Percentiles rank a stretch among this genome's conserved stretches.
Conservation (phyloP, 73 alveolate species). For the Blepharisma japonicum region DNA sequence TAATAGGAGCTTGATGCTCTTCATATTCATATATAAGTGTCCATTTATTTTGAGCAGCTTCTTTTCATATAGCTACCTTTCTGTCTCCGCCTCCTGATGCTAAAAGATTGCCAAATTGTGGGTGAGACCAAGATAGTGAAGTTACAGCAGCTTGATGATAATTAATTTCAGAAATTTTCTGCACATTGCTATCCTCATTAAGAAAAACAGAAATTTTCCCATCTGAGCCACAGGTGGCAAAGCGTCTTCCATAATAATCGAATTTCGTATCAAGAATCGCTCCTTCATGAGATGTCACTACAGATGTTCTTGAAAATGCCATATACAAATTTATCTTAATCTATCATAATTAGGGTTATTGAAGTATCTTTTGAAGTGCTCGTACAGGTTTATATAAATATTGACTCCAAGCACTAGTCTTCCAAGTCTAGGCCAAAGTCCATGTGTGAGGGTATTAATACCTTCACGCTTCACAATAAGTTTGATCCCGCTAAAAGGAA, state of each 20-base stretch:
- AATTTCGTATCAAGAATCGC: conserved; percentile 50
- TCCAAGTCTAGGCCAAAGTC: not conserved
- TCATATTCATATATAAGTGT: conserved; percentile 5
- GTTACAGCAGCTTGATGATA: conserved; percentile 52
- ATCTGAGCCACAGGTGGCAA: conserved; percentile 54
- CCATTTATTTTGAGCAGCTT: conserved; percentile 28
- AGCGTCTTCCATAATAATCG: conserved; percentile 63
- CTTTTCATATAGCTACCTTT: conserved; percentile 50
- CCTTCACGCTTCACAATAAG: not conserved
- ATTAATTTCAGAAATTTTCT: not conserved
- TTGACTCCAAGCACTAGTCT: not conserved
- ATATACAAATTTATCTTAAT: too few species aligned
- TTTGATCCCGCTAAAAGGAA: not conserved
- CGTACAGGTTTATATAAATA: conserved; percentile 17
- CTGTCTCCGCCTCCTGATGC: conserved; percentile 73
- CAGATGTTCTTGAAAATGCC: too few species aligned
- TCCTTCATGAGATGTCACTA: conserved; percentile 37
- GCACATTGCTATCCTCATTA: conserved; percentile 1
- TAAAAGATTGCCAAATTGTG: conserved; percentile 55
- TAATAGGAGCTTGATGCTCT: conserved; percentile 28
- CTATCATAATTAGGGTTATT: too few species aligned
- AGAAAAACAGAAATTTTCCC: conserved; percentile 41
- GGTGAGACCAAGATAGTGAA: conserved; percentile 70
- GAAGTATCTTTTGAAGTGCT: not conserved
- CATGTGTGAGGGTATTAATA: not conserved